These are phyloP conservation scores for Pulveroboletus sp. DNA, from an alignment of 768 basidiomycete genomes.

Conservation along the genomic window DNA sequence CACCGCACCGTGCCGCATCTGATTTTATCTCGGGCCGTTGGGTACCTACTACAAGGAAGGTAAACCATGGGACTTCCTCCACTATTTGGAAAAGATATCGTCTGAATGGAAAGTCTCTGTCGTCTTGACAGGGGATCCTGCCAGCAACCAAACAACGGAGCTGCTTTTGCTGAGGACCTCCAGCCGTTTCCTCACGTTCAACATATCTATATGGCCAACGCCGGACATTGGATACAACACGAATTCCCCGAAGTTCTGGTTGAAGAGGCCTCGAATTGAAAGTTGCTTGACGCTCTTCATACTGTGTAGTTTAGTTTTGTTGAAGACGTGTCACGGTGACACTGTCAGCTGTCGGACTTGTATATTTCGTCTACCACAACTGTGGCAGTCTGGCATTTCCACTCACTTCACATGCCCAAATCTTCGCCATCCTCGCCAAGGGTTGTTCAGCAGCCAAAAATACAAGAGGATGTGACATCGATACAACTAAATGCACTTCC, in stretches of 20 bases:
- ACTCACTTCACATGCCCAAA: slow-evolving; percentile 15
- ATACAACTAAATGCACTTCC: slow-evolving; percentile 4
- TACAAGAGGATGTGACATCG: slow-evolving; percentile 5
- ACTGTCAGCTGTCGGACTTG: too few relatives aligned
- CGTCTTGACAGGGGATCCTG: slow-evolving; percentile 11
- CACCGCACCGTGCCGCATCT: too few relatives aligned
- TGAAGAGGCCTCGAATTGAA: slow-evolving; percentile 3
- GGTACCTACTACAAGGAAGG: slow-evolving; percentile 9
- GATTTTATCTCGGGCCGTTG: too few relatives aligned
- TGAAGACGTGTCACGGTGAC: too few relatives aligned
- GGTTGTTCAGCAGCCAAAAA: slow-evolving; percentile 6
- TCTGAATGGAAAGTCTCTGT: slow-evolving; percentile 2
- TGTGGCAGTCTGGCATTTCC: too few relatives aligned
- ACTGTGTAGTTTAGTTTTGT: too few relatives aligned
- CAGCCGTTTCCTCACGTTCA: slow-evolving; percentile 8
- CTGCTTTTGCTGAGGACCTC: slow-evolving; percentile 5
- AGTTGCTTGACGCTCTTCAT: neutral
- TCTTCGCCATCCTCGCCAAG: slow-evolving; percentile 21
- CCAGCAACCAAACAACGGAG: slow-evolving; percentile 4
- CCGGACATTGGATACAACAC: slow-evolving; percentile 19
- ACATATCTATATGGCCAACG: slow-evolving; percentile 3
- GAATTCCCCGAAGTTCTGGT: slow-evolving; percentile 16
- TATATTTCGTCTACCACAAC: neutral
- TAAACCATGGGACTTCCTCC: slow-evolving; percentile 16
- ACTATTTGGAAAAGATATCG: slow-evolving; percentile 3